A percentile compares a stretch with the other conserved stretches of the same genome.
Conservation (phyloP, 1,284 basidiomycete genomes). For the Malassezia furfur region DNA sequence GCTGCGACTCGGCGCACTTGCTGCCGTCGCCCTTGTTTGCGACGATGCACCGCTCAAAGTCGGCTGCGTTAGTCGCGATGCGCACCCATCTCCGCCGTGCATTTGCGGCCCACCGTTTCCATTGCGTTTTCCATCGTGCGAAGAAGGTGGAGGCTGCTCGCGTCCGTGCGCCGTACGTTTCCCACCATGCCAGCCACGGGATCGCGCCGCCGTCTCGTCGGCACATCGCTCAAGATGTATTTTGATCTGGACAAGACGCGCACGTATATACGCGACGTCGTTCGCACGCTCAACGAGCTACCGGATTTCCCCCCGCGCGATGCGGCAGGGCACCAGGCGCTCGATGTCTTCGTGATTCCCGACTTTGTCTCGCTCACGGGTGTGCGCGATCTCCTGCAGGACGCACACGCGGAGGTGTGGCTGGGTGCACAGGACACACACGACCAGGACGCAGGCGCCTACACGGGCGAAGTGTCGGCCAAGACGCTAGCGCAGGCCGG, state of each 20-base stretch:
- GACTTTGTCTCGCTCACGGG: constrained; percentile 35
- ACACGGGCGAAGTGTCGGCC: constrained; percentile 40
- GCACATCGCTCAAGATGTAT: constrained; percentile 45
- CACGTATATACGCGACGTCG: constrained; percentile 10
- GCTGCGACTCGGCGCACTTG: constrained; percentile 28
- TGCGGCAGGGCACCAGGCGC: neutral
- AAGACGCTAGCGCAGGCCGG: constrained; percentile 30
- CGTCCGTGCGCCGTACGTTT: neutral
- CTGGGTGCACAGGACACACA: constrained; percentile 37
- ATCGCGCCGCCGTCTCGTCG: constrained; percentile 25
- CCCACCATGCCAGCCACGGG: too few species aligned
- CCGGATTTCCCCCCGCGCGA: constrained; percentile 4
- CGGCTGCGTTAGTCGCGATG: constrained; percentile 1
- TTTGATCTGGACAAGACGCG: constrained; percentile 32
- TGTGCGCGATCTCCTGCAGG: constrained; percentile 14
- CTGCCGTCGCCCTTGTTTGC: constrained; percentile 28
- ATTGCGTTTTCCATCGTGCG: constrained; percentile 14
- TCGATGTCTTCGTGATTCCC: constrained; percentile 38
- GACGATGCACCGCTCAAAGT: constrained; percentile 40
- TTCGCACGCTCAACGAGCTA: neutral
- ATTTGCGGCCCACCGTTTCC: constrained; percentile 14
- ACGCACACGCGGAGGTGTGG: constrained; percentile 14
- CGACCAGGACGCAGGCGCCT: constrained; percentile 31
- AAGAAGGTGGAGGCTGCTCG: neutral
- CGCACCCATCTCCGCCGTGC: constrained; percentile 7